Conservation (phyloP, 2,329 filamentous ascomycete genomes). For the Trichoderma polysporum region DNA sequence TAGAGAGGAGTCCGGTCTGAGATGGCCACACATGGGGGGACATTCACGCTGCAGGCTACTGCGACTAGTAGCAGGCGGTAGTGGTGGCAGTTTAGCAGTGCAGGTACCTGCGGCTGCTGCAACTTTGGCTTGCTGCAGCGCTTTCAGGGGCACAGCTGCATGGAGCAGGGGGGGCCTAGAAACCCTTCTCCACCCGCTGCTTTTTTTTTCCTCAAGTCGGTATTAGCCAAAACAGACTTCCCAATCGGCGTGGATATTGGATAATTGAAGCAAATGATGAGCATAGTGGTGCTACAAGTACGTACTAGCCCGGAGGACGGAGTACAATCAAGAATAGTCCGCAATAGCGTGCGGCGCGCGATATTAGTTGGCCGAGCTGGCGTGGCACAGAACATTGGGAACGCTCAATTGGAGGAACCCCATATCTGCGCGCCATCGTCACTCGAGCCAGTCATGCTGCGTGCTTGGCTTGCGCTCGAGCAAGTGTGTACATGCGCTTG, state of each 20-base stretch:
- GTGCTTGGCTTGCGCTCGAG: no score
- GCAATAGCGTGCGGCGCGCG: slow-evolving; percentile 13
- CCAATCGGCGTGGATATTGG: slow-evolving; percentile 11
- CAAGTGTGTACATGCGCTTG: no score
- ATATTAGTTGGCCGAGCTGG: slow-evolving; percentile 16
- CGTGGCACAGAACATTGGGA: slow-evolving; percentile 1
- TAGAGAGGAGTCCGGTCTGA: neutral
- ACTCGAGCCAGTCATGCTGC: neutral
- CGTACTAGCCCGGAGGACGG: neutral
- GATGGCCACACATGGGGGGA: slow-evolving; percentile 1
- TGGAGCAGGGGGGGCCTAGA: neutral
- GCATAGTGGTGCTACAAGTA: neutral
- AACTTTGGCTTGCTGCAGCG: slow-evolving; percentile 15
- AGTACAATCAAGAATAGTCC: slow-evolving; percentile 7
- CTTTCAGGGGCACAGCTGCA: slow-evolving; percentile 19
- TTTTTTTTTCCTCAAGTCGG: neutral
- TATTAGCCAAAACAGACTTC: slow-evolving; percentile 16
- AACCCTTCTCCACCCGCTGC: slow-evolving; percentile 4
- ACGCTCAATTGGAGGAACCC: neutral
- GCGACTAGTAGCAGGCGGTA: neutral
- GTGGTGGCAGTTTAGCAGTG: slow-evolving; percentile 3
- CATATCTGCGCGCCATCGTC: neutral
- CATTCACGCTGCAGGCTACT: slow-evolving; percentile 15
- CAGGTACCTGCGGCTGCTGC: slow-evolving; percentile 18
- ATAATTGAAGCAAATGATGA: slow-evolving; percentile 7